Evolutionary conservation across 2,329 filamentous ascomycete species (phyloP).

Genomic region (Sclerotinia glacialis): DNA sequence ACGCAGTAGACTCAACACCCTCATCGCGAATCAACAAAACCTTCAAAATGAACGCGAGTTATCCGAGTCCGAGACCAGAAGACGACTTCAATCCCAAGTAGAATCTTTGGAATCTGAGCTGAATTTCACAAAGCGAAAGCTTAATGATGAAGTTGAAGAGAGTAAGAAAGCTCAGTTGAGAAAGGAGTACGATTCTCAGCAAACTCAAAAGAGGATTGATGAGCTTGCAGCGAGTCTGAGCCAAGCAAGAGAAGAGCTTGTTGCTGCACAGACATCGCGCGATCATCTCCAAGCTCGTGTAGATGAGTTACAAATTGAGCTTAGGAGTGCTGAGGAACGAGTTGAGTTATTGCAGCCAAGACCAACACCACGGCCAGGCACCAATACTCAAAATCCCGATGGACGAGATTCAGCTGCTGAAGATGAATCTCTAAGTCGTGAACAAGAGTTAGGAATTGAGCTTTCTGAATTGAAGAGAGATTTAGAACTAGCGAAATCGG

Average conservation of each 20-base stretch:
- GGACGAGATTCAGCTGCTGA: conserved; percentile 47
- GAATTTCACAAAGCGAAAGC: conserved; percentile 72
- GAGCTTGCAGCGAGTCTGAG: conserved; percentile 79
- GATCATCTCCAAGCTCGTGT: conserved; percentile 88
- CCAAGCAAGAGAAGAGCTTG: conserved; percentile 80
- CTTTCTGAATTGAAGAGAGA: conserved; percentile 84
- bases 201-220: conserved; percentile 87
- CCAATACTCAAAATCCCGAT: conserved; percentile 44
- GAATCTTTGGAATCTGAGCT: conserved; percentile 80
- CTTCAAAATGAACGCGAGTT: conserved; percentile 90
- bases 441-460: conserved; percentile 81
- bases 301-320: conserved; percentile 82
- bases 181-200: conserved; percentile 86
- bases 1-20: conserved; percentile 75
- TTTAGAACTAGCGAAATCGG: conserved; percentile 74
- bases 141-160: conserved; percentile 80
- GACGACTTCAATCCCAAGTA: conserved; percentile 73
- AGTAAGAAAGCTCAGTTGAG: conserved; percentile 77
- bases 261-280: conserved; percentile 79
- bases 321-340: conserved; percentile 86
- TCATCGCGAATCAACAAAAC: conserved; percentile 81
- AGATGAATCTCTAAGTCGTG: conserved; percentile 58
- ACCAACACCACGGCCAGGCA: conserved; percentile 60
- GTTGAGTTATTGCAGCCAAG: conserved; percentile 78
- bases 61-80: conserved; percentile 74